Evolutionary conservation across 805 yeast genomes (phyloP), one percentile per base, ranked within the genome.

Genomic region (Cyberlindnera euphorbiiphila): DNA sequence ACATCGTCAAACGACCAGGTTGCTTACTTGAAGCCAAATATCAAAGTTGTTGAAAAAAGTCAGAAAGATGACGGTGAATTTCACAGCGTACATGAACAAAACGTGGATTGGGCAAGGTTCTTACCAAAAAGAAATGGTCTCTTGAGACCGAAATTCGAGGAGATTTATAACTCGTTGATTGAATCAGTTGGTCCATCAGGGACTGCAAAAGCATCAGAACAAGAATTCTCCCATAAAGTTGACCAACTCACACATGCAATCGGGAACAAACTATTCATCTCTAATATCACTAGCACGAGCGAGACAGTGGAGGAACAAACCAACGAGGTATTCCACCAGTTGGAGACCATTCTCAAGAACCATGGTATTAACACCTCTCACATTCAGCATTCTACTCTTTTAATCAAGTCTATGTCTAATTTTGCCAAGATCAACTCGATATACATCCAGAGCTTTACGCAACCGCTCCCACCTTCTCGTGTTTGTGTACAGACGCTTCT

Each of bases 401-500:
- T 83, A 4, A 63, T 91, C 2, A 48, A 68, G 3, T 72, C 80
- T 34, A 89, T 93, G 91, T 34, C 60, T 1, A 57, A 74, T 34
- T 93, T 93, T 57, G 65, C 62, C 0, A 56, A 47, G 9, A 72
- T 89, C 10, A 93, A 93, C 54, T 35, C 54, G 2, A 65, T 77
- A 1, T 93, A 93, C 57, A 65, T 65, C 17, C 42, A 57, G 2
- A 70, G 65, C 42, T 89, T 88, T 57, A 56, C 60, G 4, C 54
- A 68, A 2, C 78, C 82, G 4, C 66, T 76, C 25, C 98, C 98
- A 1, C 98, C 98, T 1, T 78, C 97, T 1, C 71, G 98, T 45
- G 77, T 86, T 1, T 89, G 98, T 59, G 75, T 93, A 4, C 81
- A 83, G 37, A 72, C 94, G 0, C 47, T 49, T 2, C 53, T 80